Percentiles rank a stretch among this genome's conserved stretches.
Evolutionary conservation across 352 stramenopile species (phyloP).

Genomic region (Phytophthora tubulina): DNA sequence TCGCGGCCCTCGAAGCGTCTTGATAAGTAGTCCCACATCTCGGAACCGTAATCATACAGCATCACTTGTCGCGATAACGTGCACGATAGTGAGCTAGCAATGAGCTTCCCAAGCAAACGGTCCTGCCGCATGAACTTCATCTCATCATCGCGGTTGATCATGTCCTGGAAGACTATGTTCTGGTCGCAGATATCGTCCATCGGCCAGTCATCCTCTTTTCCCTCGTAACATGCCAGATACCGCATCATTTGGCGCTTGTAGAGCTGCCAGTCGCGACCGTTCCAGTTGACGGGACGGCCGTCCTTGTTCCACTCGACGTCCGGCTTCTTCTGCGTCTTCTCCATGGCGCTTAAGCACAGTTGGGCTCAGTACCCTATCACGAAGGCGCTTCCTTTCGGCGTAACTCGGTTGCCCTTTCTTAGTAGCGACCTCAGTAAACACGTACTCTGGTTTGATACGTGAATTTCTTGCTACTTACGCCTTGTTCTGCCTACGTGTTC

Average conservation of each 20-base stretch:
- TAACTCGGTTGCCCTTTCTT: too few relatives aligned
- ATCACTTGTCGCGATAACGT: conserved; percentile 19
- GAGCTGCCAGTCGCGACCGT: conserved; percentile 3
- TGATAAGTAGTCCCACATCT: conserved; percentile 2
- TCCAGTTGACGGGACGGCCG: conserved; percentile 7
- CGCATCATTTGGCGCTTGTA: conserved; percentile 6
- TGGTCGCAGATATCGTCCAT: conserved; percentile 1
- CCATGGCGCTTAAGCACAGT: neutral
- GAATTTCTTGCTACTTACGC: too few relatives aligned
- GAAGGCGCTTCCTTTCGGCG: neutral
- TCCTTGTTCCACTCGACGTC: conserved; percentile 17
- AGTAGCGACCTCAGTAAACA: too few relatives aligned
- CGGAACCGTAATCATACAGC: neutral
- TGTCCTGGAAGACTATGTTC: too few relatives aligned
- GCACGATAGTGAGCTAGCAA: conserved; percentile 8
- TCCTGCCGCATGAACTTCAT: too few relatives aligned
- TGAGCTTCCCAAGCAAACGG: neutral
- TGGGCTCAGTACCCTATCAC: neutral
- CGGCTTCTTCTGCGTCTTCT: neutral
- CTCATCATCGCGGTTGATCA: too few relatives aligned
- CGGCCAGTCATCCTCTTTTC: neutral
- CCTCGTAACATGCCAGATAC: conserved; percentile 4
- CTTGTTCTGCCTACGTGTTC: too few relatives aligned
- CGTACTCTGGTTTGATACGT: too few relatives aligned
- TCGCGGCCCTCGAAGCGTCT: conserved; percentile 8